These are phyloP conservation scores for Yamadazyma spencermartinsiae DNA, from an alignment of 1,139 yeast genomes.

Conservation along the genomic window DNA sequence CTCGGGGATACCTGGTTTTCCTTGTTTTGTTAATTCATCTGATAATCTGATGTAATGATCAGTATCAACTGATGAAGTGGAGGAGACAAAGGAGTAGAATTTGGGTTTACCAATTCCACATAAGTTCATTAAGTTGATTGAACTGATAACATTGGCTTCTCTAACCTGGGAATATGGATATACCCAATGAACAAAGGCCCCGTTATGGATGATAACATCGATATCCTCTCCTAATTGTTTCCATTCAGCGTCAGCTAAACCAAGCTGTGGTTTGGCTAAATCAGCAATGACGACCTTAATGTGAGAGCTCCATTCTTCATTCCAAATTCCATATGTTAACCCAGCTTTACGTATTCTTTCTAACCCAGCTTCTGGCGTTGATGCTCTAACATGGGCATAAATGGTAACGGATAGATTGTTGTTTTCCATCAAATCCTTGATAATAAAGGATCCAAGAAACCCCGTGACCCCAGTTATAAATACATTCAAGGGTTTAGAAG, in stretches of 20 bases:
- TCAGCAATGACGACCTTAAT: conserved; percentile 84
- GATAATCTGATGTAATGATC: conserved; percentile 77
- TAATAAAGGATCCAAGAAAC: conserved; percentile 86
- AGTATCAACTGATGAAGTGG: conserved; percentile 90
- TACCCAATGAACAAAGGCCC: conserved; percentile 99
- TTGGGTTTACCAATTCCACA: conserved; percentile 84
- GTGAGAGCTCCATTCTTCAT: conserved; percentile 54
- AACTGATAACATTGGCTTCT: conserved; percentile 90
- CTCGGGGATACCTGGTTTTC: conserved; percentile 75
- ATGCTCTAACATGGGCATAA: conserved; percentile 90
- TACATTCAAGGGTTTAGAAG: conserved; percentile 52
- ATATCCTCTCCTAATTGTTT: conserved; percentile 50
- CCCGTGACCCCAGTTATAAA: conserved; percentile 97
- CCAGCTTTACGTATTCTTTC: conserved; percentile 79
- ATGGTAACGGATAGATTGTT: conserved; percentile 51
- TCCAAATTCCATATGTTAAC: conserved; percentile 84
- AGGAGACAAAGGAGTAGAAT: conserved; percentile 86
- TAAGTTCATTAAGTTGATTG: conserved; percentile 79
- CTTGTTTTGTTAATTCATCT: conserved; percentile 63
- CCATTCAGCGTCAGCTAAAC: conserved; percentile 65
- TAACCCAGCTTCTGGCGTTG: conserved; percentile 63
- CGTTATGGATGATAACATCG: conserved; percentile 91
- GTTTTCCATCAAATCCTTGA: conserved; percentile 67
- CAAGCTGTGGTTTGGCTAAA: conserved; percentile 70
- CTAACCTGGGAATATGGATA: conserved; percentile 89